Evolutionary conservation across 371 early-diverging fungal genomes (phyloP).

Genomic region (Capillidium heterosporum): DNA sequence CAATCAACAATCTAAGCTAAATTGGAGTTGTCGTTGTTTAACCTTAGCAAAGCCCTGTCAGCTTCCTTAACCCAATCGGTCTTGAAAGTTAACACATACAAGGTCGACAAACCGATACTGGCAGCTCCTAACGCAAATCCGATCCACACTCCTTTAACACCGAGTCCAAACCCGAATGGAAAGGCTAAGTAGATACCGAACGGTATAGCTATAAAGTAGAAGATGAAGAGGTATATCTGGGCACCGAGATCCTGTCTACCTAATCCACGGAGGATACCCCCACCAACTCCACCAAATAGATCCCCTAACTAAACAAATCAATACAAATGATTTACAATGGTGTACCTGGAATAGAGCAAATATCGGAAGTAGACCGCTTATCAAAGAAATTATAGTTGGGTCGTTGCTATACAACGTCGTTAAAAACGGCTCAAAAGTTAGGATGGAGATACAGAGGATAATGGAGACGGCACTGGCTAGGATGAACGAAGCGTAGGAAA

Average conservation of each 20-base stretch:
- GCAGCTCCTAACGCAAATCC: no score
- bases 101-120: background rate
- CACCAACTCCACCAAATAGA: constrained; percentile 39
- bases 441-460: constrained; percentile 26
- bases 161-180: constrained; percentile 18
- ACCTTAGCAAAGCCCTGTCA: background rate
- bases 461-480: no score
- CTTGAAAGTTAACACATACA: background rate
- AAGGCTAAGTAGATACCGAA: constrained; percentile 41
- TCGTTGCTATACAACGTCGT: constrained; percentile 43
- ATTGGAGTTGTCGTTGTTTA: no score
- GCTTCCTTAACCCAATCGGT: constrained; percentile 9
- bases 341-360: constrained; percentile 64
- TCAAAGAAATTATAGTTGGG: constrained; percentile 36
- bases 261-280: constrained; percentile 50
- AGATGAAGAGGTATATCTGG: constrained; percentile 37
- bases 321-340: constrained; percentile 13
- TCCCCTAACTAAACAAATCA: constrained; percentile 38
- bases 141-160: constrained; percentile 46
- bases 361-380: constrained; percentile 51
- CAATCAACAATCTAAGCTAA: no score
- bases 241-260: constrained; percentile 54
- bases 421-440: constrained; percentile 12
- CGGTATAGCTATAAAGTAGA: constrained; percentile 42
- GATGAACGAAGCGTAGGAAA: constrained; percentile 22